Evolutionary conservation across 495 filamentous ascomycete genomes (phyloP).

Genomic region (Collariella sp.): DNA sequence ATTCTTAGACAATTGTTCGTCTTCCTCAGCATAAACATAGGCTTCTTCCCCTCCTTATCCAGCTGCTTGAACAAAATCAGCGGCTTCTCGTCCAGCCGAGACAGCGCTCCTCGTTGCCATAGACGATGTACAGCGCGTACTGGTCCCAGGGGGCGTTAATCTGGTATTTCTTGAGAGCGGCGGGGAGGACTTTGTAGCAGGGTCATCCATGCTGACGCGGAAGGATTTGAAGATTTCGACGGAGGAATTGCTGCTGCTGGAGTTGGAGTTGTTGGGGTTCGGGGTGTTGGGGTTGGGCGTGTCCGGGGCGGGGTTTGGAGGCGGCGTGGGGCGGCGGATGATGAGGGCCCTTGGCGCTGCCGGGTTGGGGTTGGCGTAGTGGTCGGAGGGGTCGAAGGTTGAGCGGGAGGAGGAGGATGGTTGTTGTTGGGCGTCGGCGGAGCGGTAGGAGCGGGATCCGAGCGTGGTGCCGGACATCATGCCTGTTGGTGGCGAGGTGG

Average conservation of each 20-base stretch:
- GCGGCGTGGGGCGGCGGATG: slow-evolving; percentile 37
- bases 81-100: slow-evolving; percentile 83
- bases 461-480: slow-evolving; percentile 39
- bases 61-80: slow-evolving; percentile 95
- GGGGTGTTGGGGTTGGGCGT: slow-evolving; percentile 37
- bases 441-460: slow-evolving; percentile 47
- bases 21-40: slow-evolving; percentile 96
- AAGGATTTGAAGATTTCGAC: slow-evolving; percentile 99
- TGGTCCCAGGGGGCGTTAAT: slow-evolving; percentile 96
- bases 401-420: slow-evolving; percentile 39
- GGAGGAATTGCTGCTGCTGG: slow-evolving; percentile 32
- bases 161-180: slow-evolving; percentile 94
- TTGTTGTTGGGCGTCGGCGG: slow-evolving; percentile 35
- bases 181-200: slow-evolving; percentile 96
- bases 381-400: slow-evolving; percentile 43
- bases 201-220: slow-evolving; percentile 93
- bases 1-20: slow-evolving; percentile 35
- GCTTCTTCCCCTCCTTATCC: slow-evolving; percentile 91
- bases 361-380: slow-evolving; percentile 35
- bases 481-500: slow-evolving; percentile 61
- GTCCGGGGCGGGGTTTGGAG: slow-evolving; percentile 44
- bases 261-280: slow-evolving; percentile 15
- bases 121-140: slow-evolving; percentile 95
- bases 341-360: slow-evolving; percentile 1
- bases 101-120: slow-evolving; percentile 93